phyloP scores from a whole-genome alignment of 2,329 filamentous ascomycete species.

The Pezicula carpinea region DNA sequence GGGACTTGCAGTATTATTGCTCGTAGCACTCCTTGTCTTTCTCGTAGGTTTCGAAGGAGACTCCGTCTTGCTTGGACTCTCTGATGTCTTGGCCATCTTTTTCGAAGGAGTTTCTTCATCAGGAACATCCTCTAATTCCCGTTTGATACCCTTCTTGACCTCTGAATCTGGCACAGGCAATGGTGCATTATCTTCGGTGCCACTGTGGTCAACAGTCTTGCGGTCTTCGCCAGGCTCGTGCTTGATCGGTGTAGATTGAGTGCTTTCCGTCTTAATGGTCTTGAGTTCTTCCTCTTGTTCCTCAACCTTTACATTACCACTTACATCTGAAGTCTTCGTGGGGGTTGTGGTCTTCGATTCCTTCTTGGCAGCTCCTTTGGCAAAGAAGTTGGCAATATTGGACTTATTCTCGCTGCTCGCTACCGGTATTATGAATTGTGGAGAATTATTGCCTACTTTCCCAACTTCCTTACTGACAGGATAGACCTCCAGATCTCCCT shows the following conservation, averaged over 20 bases:
- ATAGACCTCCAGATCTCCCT: slow-evolving; percentile 77
- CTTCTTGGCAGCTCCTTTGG: slow-evolving; percentile 36
- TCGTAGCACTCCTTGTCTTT: slow-evolving; percentile 26
- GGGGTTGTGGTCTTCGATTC: slow-evolving; percentile 4
- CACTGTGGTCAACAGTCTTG: slow-evolving; percentile 20
- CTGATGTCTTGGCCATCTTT: slow-evolving; percentile 20
- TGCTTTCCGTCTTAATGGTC: slow-evolving; percentile 7
- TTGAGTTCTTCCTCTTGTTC: slow-evolving; percentile 10
- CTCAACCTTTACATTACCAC: slow-evolving; percentile 8
- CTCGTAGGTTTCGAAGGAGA: slow-evolving; percentile 15
- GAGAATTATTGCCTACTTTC: slow-evolving; percentile 89
- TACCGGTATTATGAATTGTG: slow-evolving; percentile 76
- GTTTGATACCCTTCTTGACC: slow-evolving; percentile 21
- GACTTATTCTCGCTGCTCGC: slow-evolving; percentile 83
- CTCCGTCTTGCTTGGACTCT: slow-evolving; percentile 13
- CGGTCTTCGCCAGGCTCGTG: slow-evolving; percentile 18
- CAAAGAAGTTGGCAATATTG: slow-evolving; percentile 93
- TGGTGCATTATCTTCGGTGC: slow-evolving; percentile 24
- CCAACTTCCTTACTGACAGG: slow-evolving; percentile 85
- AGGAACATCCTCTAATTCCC: slow-evolving; percentile 21
- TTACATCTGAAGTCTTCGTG: background rate
- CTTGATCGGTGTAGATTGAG: slow-evolving; percentile 13
- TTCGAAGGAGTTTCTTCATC: slow-evolving; percentile 17
- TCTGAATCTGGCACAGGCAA: slow-evolving; percentile 19
- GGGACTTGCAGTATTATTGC: slow-evolving; percentile 24